These are phyloP conservation scores for Rhipidocladum racemiflorum DNA, from an alignment of 176 grass and related monocot species.

Conservation along the genomic window DNA sequence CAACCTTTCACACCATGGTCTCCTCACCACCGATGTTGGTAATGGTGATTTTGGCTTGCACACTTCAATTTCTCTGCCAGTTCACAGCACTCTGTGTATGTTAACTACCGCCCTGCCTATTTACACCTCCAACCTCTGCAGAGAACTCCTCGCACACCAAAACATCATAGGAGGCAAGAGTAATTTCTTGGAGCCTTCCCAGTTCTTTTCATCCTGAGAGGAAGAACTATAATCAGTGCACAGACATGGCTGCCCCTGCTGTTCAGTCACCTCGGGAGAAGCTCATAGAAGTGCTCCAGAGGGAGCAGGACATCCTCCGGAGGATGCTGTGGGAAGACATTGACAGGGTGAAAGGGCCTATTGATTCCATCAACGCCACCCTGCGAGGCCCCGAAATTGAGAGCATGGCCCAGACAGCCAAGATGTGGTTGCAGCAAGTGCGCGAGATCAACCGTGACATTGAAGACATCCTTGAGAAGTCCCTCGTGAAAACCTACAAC, in stretches of 20 bases:
- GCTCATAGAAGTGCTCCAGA: conserved; percentile 7
- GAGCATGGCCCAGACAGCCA: not conserved
- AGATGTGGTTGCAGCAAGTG: conserved; percentile 24
- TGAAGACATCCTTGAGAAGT: conserved; percentile 41
- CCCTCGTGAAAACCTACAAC: not conserved
- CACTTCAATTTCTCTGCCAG: not conserved
- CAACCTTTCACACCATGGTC: not conserved
- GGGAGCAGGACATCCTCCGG: conserved; percentile 14
- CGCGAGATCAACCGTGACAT: conserved; percentile 36
- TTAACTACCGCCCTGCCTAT: not conserved
- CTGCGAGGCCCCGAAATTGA: not conserved
- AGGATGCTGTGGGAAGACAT: not conserved
- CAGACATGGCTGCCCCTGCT: not conserved
- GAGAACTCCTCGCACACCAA: not conserved
- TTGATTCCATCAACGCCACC: conserved; percentile 17
- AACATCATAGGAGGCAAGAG: not conserved
- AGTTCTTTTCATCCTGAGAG: not conserved
- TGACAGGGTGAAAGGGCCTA: not conserved
- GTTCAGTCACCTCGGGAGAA: not conserved
- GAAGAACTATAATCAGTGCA: not conserved
- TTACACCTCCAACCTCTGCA: not conserved
- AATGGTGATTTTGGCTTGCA: not conserved
- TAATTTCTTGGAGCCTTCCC: not conserved
- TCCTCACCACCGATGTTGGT: not conserved
- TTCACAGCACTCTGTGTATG: no score